phyloP scores from a whole-genome alignment of 805 yeast genomes.

The Cyberlindnera samutprakarnensis region DNA sequence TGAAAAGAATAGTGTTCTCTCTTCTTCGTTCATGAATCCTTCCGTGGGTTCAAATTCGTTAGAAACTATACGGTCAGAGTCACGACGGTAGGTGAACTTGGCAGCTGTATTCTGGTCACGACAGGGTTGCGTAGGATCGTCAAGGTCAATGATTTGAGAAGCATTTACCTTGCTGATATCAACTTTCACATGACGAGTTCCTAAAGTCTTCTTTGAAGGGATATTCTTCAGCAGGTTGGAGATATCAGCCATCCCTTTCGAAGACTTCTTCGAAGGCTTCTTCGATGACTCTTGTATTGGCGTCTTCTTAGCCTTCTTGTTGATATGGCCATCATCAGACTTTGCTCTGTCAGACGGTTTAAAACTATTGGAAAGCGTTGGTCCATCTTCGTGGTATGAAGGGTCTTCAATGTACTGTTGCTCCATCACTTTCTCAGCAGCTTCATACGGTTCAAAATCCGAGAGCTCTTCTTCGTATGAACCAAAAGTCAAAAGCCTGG shows the following conservation, averaged over 20 bases:
- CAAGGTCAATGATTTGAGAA: conserved; percentile 16
- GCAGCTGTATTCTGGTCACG: not conserved
- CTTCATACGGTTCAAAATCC: conserved; percentile 1
- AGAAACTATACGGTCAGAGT: conserved; percentile 8
- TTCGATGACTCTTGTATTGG: not conserved
- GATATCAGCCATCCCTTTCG: no score
- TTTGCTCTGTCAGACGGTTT: no score
- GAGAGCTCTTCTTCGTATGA: conserved; percentile 1
- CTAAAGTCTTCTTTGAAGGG: conserved; percentile 4
- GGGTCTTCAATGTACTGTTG: conserved; percentile 14
- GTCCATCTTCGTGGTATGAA: no score
- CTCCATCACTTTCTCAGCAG: conserved; percentile 12
- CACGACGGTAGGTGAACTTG: conserved; percentile 5
- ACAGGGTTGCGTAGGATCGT: conserved; percentile 1
- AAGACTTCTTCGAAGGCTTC: not conserved
- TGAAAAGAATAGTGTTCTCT: conserved; percentile 13
- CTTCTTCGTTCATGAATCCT: conserved; percentile 15
- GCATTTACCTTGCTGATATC: conserved; percentile 8
- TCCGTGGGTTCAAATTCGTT: conserved; percentile 6
- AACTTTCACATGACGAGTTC: conserved; percentile 1
- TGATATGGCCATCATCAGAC: no score
- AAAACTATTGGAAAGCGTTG: no score
- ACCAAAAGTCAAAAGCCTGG: conserved; percentile 1
- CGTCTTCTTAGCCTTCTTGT: no score
- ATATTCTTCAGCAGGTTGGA: conserved; percentile 12